Conservation (phyloP, 345 rosid species). For the Eucalyptus cladocalyx region DNA sequence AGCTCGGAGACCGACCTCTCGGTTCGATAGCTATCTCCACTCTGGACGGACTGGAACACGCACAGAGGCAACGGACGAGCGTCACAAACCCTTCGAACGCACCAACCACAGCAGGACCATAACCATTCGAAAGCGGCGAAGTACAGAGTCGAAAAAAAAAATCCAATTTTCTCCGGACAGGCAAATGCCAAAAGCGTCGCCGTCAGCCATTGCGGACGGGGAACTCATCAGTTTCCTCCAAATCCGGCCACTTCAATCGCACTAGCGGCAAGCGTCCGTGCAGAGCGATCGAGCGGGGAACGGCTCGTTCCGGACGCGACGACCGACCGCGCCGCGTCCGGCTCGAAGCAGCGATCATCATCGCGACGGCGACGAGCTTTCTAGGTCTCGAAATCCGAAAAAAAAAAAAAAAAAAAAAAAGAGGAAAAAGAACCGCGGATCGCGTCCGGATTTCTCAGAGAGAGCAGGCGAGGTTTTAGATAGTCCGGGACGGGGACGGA, state of each 20-base stretch:
- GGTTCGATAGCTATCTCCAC: constrained; percentile 21
- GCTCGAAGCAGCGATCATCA: not conserved
- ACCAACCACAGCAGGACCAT: not conserved
- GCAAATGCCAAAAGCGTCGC: not conserved
- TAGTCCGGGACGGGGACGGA: not conserved
- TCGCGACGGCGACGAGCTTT: not conserved
- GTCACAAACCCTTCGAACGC: not conserved
- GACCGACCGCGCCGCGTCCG: not conserved
- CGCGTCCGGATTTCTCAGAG: not conserved
- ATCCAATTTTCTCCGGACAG: not conserved
- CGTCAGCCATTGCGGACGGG: not conserved
- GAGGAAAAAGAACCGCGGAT: not conserved
- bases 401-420: no score
- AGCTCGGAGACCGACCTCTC: constrained; percentile 33
- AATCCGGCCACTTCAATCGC: not conserved
- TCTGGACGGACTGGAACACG: constrained; percentile 19
- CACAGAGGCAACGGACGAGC: not conserved
- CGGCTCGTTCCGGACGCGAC: no score
- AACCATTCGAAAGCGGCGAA: not conserved
- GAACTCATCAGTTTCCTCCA: not conserved
- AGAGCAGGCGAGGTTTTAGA: not conserved
- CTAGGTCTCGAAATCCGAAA: not conserved
- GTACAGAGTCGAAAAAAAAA: not conserved
- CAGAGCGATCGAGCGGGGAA: not conserved
- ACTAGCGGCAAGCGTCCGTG: not conserved